A percentile compares a stretch with the other conserved stretches of the same genome.
phyloP scores from a whole-genome alignment of 495 filamentous ascomycete species.

The Aspergillus bertholletiae region DNA sequence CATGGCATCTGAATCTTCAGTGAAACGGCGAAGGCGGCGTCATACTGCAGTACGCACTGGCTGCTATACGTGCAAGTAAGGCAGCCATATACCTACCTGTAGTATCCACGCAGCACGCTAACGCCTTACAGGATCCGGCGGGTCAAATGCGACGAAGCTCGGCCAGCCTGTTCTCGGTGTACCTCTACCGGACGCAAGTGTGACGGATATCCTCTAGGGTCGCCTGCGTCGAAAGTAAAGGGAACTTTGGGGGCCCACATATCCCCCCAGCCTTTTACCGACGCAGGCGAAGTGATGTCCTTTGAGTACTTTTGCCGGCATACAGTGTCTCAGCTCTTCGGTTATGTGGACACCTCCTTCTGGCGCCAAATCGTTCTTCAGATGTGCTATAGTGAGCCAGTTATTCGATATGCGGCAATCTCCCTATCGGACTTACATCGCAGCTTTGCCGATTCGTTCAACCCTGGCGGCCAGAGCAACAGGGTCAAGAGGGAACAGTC shows the following conservation, averaged over 20 bases:
- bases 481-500: not conserved
- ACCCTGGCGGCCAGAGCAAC: not conserved
- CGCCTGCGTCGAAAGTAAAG: no score
- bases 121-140: not conserved
- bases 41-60: not conserved
- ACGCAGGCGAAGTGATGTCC: not conserved
- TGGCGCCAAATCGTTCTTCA: not conserved
- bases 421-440: not conserved
- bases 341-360: not conserved
- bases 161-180: not conserved
- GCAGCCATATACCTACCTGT: not conserved
- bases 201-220: not conserved
- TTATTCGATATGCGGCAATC: not conserved
- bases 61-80: not conserved
- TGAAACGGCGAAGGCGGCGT: not conserved
- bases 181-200: not conserved
- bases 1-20: not conserved
- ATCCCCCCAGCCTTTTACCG: not conserved
- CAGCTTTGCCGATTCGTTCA: not conserved
- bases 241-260: not conserved
- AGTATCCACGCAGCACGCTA: not conserved
- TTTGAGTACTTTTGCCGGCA: not conserved
- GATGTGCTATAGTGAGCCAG: not conserved
- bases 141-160: not conserved
- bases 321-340: not conserved